Evolutionary conservation across 164 flowering plant species (phyloP).

Genomic region (Magnolia changhungtana): DNA sequence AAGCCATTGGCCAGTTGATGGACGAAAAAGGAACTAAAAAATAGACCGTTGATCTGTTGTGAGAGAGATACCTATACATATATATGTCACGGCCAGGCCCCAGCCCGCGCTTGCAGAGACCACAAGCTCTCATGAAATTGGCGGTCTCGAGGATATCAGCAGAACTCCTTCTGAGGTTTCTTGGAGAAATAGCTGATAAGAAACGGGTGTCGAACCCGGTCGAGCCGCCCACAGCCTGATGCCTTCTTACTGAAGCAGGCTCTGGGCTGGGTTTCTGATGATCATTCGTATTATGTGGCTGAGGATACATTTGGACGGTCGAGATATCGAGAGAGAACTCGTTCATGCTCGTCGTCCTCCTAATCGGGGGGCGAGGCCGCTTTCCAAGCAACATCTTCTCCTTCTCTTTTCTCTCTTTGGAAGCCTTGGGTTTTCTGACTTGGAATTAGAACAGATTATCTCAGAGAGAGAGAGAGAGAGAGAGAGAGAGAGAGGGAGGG

Average conservation of each 20-base stretch:
- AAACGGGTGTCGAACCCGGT: constrained; percentile 24
- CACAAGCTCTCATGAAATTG: constrained; percentile 51
- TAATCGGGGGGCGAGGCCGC: constrained; percentile 53
- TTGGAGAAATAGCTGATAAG: constrained; percentile 28
- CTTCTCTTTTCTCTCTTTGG: neutral
- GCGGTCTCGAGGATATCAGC: constrained; percentile 41
- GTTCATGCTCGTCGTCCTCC: constrained; percentile 66
- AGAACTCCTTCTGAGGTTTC: constrained; percentile 23
- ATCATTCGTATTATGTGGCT: neutral
- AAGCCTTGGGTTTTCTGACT: neutral
- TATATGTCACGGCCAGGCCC: constrained; percentile 63
- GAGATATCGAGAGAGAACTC: constrained; percentile 48
- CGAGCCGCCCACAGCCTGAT: neutral
- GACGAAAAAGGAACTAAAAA: too few relatives aligned
- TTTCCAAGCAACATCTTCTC: constrained; percentile 58
- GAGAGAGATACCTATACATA: constrained; percentile 54
- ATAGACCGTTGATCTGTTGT: too few relatives aligned
- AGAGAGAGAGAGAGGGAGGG: constrained; percentile 1
- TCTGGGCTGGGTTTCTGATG: too few relatives aligned
- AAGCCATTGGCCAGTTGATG: too few relatives aligned
- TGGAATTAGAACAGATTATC: too few relatives aligned
- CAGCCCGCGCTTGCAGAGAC: constrained; percentile 63
- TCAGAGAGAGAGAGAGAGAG: neutral
- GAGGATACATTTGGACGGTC: neutral
- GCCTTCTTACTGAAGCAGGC: neutral